phyloP scores from a whole-genome alignment of 768 basidiomycete genomes.

The Brasilioporus rufonigricans region DNA sequence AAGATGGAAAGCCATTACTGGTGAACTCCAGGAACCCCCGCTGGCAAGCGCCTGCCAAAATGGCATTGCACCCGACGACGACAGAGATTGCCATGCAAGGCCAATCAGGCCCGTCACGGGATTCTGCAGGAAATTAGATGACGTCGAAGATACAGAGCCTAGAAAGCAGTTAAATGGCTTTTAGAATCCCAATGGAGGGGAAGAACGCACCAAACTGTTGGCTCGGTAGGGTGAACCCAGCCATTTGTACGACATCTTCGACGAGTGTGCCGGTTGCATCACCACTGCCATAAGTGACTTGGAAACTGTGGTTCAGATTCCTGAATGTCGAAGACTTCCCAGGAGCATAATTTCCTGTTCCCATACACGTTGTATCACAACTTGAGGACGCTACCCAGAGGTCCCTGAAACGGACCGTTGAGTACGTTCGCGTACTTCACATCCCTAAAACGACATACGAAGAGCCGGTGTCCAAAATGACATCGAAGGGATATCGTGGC shows the following conservation, averaged over 20 bases:
- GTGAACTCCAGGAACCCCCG: constrained; percentile 40
- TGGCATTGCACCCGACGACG: constrained; percentile 55
- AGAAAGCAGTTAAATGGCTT: constrained; percentile 38
- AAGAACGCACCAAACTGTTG: constrained; percentile 55
- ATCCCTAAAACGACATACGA: constrained; percentile 22
- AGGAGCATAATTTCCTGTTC: constrained; percentile 34
- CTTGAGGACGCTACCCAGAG: constrained; percentile 46
- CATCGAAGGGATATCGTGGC: constrained; percentile 42
- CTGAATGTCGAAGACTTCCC: constrained; percentile 37
- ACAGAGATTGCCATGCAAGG: constrained; percentile 61
- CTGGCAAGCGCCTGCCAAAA: constrained; percentile 63
- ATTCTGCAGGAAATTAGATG: constrained; percentile 45
- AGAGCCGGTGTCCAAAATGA: constrained; percentile 54
- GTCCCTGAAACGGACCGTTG: constrained; percentile 37
- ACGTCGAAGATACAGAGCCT: constrained; percentile 19
- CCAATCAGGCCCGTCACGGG: constrained; percentile 70
- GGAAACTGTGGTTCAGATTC: constrained; percentile 33
- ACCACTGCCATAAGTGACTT: constrained; percentile 46
- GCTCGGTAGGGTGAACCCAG: constrained; percentile 51
- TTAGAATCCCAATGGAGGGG: not conserved
- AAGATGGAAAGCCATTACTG: constrained; percentile 67
- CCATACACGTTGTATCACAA: constrained; percentile 32
- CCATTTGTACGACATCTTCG: constrained; percentile 70
- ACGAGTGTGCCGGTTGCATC: constrained; percentile 45
- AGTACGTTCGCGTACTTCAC: not conserved